A percentile compares a stretch with the other conserved stretches of the same genome.
Conservation (phyloP, 2,329 filamentous ascomycete genomes). For the Amauroascus verrucosus region DNA sequence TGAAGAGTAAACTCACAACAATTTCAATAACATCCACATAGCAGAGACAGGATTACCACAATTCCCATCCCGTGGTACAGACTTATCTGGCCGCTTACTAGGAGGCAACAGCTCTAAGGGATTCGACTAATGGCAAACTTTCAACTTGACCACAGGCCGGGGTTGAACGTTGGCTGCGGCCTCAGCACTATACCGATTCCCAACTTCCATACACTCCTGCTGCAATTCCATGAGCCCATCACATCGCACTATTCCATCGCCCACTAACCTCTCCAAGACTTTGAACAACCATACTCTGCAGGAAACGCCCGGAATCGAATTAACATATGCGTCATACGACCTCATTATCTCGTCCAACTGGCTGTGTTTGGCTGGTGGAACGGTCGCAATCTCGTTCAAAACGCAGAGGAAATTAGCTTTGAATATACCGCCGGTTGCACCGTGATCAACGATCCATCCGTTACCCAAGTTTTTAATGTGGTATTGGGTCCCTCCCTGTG, state of each 20-base stretch:
- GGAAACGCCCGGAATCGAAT: conserved; percentile 15
- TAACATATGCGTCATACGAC: conserved; percentile 19
- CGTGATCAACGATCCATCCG: conserved; percentile 17
- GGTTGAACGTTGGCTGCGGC: conserved; percentile 13
- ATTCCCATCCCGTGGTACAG: too few relatives aligned
- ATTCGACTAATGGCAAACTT: background rate
- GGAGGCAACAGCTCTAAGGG: too few relatives aligned
- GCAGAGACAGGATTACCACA: too few relatives aligned
- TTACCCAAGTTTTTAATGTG: conserved; percentile 13
- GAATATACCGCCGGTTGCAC: conserved; percentile 8
- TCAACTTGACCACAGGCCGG: conserved; percentile 14
- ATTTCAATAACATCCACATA: too few relatives aligned
- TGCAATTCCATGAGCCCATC: conserved; percentile 13
- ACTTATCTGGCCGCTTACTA: too few relatives aligned
- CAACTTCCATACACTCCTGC: conserved; percentile 19
- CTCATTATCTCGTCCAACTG: conserved; percentile 20
- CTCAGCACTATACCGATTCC: conserved; percentile 15
- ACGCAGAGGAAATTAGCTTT: conserved; percentile 18
- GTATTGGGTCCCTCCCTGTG: conserved; percentile 10
- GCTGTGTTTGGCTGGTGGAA: conserved; percentile 13
- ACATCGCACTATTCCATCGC: conserved; percentile 18
- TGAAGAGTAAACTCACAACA: too few relatives aligned
- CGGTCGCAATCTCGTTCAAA: conserved; percentile 16
- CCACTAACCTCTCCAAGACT: conserved; percentile 17
- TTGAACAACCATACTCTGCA: conserved; percentile 22